Conservation (phyloP, 2,329 filamentous ascomycete genomes). For the Botrytis squamosa region DNA sequence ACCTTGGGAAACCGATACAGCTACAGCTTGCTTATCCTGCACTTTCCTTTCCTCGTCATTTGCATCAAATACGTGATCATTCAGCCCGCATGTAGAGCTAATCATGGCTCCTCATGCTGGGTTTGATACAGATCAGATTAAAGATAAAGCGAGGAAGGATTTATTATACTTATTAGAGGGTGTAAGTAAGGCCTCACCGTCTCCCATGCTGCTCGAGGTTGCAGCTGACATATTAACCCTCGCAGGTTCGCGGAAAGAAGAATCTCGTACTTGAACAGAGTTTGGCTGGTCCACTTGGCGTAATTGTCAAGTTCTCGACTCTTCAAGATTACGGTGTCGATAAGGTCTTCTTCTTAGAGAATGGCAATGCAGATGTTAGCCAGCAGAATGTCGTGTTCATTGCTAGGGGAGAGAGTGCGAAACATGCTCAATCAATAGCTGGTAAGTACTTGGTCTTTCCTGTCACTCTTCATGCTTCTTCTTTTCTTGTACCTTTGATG, state of each 20-base stretch:
- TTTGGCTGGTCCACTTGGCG: constrained; percentile 83
- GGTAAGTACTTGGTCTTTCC: constrained; percentile 54
- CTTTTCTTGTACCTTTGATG: constrained; percentile 28
- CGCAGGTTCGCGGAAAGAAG: constrained; percentile 95
- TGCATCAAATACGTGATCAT: constrained; percentile 17
- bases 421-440: constrained; percentile 80
- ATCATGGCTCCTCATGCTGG: constrained; percentile 67
- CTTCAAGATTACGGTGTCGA: constrained; percentile 97
- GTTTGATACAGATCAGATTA: constrained; percentile 74
- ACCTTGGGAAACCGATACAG: constrained; percentile 17
- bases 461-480: neutral
- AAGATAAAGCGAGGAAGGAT: constrained; percentile 81
- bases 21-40: constrained; percentile 2
- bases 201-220: constrained; percentile 25
- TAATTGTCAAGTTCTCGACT: constrained; percentile 92
- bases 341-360: constrained; percentile 95
- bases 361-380: constrained; percentile 89
- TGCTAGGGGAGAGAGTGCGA: constrained; percentile 83
- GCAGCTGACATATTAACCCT: constrained; percentile 38
- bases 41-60: constrained; percentile 11
- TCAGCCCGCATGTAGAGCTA: constrained; percentile 50
- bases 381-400: constrained; percentile 96
- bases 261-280: constrained; percentile 91
- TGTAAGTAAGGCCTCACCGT: constrained; percentile 61
- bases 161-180: constrained; percentile 88